These are phyloP conservation scores for Mortierella alpina DNA, from an alignment of 192 early-diverging fungal genomes.

Conservation along the genomic window DNA sequence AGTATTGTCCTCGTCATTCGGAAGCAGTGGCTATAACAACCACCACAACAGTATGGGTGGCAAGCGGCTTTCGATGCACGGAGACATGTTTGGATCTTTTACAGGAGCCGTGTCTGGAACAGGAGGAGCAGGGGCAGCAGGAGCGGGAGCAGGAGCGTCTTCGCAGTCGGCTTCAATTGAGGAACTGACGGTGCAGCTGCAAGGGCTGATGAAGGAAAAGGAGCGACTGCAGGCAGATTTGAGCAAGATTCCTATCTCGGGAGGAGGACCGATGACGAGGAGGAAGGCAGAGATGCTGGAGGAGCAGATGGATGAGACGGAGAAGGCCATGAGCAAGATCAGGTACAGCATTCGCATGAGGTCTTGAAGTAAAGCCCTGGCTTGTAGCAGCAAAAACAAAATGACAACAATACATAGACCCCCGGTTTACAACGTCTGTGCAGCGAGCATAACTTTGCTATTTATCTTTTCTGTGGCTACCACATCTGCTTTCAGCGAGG, in stretches of 20 bases:
- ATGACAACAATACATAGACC: too few relatives aligned
- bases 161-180: slow-evolving; percentile 9
- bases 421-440: too few relatives aligned
- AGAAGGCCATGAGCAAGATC: slow-evolving; percentile 60
- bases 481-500: too few relatives aligned
- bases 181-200: slow-evolving; percentile 56
- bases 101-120: background rate
- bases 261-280: slow-evolving; percentile 61
- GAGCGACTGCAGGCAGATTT: slow-evolving; percentile 60
- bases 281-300: slow-evolving; percentile 61
- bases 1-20: background rate
- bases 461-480: too few relatives aligned
- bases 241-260: slow-evolving; percentile 62
- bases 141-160: background rate
- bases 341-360: slow-evolving; percentile 57
- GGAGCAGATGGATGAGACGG: slow-evolving; percentile 61
- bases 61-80: slow-evolving; percentile 38
- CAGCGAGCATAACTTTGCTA: too few relatives aligned
- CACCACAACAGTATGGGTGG: background rate
- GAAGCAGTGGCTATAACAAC: too few relatives aligned
- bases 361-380: slow-evolving; percentile 7
- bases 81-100: slow-evolving; percentile 5
- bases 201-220: slow-evolving; percentile 59
- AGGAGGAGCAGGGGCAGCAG: too few relatives aligned
- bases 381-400: too few relatives aligned